Evolutionary conservation across 768 basidiomycete genomes (phyloP), one percentile per base, ranked within the genome.

Genomic region (Hydnum rufescens): DNA sequence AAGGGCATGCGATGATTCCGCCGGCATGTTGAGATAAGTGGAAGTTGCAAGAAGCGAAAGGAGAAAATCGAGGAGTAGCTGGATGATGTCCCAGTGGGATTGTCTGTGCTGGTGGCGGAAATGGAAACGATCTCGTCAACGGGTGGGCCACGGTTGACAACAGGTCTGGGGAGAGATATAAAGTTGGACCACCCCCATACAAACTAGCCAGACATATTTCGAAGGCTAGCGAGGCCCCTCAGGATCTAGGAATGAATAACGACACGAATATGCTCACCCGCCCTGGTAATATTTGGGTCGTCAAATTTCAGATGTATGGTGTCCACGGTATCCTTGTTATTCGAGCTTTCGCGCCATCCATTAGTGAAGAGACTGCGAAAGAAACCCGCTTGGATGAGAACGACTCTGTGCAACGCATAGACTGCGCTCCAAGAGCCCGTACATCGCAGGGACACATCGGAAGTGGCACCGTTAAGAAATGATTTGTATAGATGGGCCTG

Each of bases 311-410:
- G 68, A 57, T 77, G 70, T 49, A 92, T 74, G 55, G 26, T 53
- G 55, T 48, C 34, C 23, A 31, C 29, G 18, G 30, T n/a, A 57
- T 13, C 56, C 52, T 4, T 62, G 60, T 43, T 32, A 1, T 81
- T 78, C 60, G 8, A 26, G 13, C 13, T 28, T 47, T 87, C 86
- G 29, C 70, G 65, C 59, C 84, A 87, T 3, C 81, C 84, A 1
- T 77, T 74, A 0, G 82, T 85, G 65, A 93, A 95, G 22, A 95
- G 73, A 30, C 84, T 79, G 47, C 76, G 72, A 66, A 93, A 92
- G 71, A 88, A 95, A 6, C 82, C 89, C 5, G 87, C 78, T 64
- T 93, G 90, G 42, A 88, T 86, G 54, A 93, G 77, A 34, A 95
- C 77, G 51, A 92, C 80, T 25, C 78, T 74, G 64, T 95, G 90